Evolutionary conservation across 2,329 filamentous ascomycete species (phyloP).

Genomic region (Monosporascus cannonballus): DNA sequence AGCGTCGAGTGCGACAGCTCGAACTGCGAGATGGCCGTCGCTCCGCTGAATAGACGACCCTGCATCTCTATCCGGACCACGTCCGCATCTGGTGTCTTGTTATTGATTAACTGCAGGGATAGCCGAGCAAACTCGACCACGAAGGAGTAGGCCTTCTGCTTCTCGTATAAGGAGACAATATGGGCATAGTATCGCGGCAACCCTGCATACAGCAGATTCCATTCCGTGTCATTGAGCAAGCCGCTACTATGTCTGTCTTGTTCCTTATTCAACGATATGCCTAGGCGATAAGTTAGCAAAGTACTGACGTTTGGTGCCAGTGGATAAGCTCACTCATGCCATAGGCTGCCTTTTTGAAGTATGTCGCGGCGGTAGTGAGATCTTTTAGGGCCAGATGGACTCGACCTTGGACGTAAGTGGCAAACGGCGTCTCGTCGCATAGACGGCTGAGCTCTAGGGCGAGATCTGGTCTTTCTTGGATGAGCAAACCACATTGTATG

Average conservation of each 20-base stretch:
- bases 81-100: slow-evolving; percentile 25
- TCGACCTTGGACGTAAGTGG: slow-evolving; percentile 79
- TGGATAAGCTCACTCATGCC: slow-evolving; percentile 61
- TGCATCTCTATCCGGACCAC: slow-evolving; percentile 64
- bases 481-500: slow-evolving; percentile 57
- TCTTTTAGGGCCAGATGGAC: slow-evolving; percentile 69
- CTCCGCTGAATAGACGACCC: slow-evolving; percentile 76
- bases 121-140: slow-evolving; percentile 79
- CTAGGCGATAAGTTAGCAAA: slow-evolving; percentile 29
- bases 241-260: slow-evolving; percentile 52
- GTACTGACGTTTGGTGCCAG: not conserved
- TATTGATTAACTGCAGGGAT: slow-evolving; percentile 58
- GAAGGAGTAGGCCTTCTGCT: slow-evolving; percentile 67
- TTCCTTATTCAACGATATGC: slow-evolving; percentile 36
- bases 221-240: slow-evolving; percentile 71
- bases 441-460: slow-evolving; percentile 53
- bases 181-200: slow-evolving; percentile 82
- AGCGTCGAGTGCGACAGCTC: slow-evolving; percentile 77
- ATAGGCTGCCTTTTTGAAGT: slow-evolving; percentile 78
- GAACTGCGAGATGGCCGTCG: slow-evolving; percentile 73
- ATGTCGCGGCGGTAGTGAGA: slow-evolving; percentile 62
- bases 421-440: slow-evolving; percentile 53
- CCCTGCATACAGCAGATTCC: slow-evolving; percentile 62
- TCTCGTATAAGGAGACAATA: slow-evolving; percentile 75
- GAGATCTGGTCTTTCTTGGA: slow-evolving; percentile 53